A percentile compares a stretch with the other conserved stretches of the same genome.
phyloP scores from a whole-genome alignment of 768 basidiomycete genomes.

The Melanogaster broomeanus region DNA sequence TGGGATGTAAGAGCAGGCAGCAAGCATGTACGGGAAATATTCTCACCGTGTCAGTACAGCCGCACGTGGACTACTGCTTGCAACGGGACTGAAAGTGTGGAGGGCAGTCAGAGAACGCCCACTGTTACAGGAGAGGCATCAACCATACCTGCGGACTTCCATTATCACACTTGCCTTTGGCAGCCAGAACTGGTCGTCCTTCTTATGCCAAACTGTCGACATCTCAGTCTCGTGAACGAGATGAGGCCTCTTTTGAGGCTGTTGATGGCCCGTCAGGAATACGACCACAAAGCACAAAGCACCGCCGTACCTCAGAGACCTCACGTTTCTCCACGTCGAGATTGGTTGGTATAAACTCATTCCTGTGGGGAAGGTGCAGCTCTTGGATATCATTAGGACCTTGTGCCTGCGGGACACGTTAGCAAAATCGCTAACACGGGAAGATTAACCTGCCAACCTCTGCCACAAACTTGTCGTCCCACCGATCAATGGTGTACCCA shows the following conservation, averaged over 20 bases:
- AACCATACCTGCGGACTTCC: slow-evolving; percentile 67
- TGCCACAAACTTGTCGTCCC: slow-evolving; percentile 62
- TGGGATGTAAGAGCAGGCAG: neutral
- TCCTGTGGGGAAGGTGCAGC: slow-evolving; percentile 78
- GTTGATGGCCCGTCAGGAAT: slow-evolving; percentile 7
- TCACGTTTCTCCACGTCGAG: slow-evolving; percentile 81
- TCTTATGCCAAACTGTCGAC: slow-evolving; percentile 92
- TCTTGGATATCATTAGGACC: slow-evolving; percentile 64
- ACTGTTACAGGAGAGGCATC: neutral
- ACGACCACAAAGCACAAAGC: neutral
- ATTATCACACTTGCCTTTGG: slow-evolving; percentile 83
- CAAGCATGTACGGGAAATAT: neutral
- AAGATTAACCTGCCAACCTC: slow-evolving; percentile 37
- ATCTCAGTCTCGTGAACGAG: slow-evolving; percentile 72
- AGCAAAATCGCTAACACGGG: neutral
- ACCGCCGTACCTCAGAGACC: slow-evolving; percentile 53
- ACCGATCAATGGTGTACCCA: slow-evolving; percentile 72
- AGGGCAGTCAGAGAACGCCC: neutral
- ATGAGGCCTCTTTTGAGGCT: slow-evolving; percentile 77
- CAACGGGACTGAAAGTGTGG: slow-evolving; percentile 46
- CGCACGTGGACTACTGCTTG: slow-evolving; percentile 64
- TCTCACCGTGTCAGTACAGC: slow-evolving; percentile 73
- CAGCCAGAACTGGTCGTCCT: slow-evolving; percentile 95
- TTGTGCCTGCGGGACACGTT: slow-evolving; percentile 50
- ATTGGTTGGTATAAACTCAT: slow-evolving; percentile 88